Percentiles rank a stretch among this genome's conserved stretches.
Conservation (phyloP, 2,329 filamentous ascomycete species). For the Colletotrichum tabaci region DNA sequence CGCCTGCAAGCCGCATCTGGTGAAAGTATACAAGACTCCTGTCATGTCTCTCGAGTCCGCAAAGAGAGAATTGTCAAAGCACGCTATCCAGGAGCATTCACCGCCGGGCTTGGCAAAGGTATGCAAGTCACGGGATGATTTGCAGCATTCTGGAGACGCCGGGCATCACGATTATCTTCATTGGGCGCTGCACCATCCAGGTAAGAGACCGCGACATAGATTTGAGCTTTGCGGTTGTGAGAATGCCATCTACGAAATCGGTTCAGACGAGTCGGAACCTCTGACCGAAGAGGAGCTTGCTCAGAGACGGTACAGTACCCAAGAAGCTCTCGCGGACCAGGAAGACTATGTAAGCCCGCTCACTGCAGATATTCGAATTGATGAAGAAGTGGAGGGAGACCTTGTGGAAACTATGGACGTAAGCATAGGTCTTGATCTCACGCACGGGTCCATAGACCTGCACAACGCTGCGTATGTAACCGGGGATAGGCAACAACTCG, state of each 20-base stretch:
- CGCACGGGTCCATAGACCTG: not conserved
- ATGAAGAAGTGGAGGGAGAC: not conserved
- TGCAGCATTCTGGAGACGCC: conserved; percentile 26
- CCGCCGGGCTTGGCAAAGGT: not conserved
- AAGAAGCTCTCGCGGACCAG: not conserved
- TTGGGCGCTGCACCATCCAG: conserved; percentile 16
- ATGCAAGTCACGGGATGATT: not conserved
- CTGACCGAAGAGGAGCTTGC: not conserved
- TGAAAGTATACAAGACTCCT: not conserved
- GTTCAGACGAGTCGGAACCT: not conserved
- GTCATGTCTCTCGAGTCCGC: not conserved
- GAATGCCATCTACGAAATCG: not conserved
- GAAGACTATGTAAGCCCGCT: not conserved
- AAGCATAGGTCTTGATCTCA: not conserved
- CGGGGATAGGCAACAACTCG: not conserved
- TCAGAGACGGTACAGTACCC: not conserved
- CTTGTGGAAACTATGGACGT: not conserved
- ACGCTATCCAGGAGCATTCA: not conserved
- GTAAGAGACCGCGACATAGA: not conserved
- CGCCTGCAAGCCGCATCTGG: not conserved
- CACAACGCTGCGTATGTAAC: not conserved
- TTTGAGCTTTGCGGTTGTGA: conserved; percentile 21
- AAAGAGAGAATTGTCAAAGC: not conserved
- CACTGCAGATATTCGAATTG: not conserved
- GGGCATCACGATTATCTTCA: conserved; percentile 25